Evolutionary conservation across 345 rosid species (phyloP).

Genomic region (Gossypium bickii): DNA sequence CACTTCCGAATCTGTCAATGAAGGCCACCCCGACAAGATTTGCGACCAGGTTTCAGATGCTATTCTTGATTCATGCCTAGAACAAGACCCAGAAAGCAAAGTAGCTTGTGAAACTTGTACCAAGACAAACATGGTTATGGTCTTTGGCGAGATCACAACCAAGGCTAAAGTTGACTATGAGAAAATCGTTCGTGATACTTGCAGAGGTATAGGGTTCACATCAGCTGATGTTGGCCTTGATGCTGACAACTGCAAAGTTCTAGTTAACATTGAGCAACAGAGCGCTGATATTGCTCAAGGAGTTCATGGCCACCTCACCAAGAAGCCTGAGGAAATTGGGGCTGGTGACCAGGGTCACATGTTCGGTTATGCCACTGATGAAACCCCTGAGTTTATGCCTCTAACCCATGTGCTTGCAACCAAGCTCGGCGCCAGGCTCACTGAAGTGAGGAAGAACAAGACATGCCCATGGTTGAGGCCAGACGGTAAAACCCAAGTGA

Average conservation of each 20-base stretch:
- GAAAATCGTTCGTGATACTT: constrained; percentile 70
- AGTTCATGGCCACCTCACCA: constrained; percentile 73
- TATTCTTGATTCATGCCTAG: constrained; percentile 77
- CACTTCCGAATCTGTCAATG: constrained; percentile 81
- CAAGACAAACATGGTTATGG: constrained; percentile 86
- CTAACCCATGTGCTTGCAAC: constrained; percentile 77
- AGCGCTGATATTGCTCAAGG: constrained; percentile 85
- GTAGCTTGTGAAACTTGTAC: constrained; percentile 84
- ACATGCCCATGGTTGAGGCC: constrained; percentile 79
- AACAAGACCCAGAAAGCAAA: constrained; percentile 81
- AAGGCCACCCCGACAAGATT: constrained; percentile 81
- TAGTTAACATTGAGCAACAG: constrained; percentile 75
- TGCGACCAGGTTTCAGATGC: constrained; percentile 85
- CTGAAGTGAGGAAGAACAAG: constrained; percentile 79
- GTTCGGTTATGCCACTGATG: constrained; percentile 82
- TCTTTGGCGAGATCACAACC: constrained; percentile 78
- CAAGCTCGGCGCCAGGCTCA: constrained; percentile 77
- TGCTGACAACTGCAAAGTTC: constrained; percentile 67
- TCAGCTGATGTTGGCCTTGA: constrained; percentile 77
- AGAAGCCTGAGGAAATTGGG: constrained; percentile 81
- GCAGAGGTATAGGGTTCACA: constrained; percentile 66
- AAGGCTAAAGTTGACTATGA: constrained; percentile 65
- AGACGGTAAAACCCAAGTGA: constrained; percentile 81
- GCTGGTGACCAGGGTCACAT: constrained; percentile 87
- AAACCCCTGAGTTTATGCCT: constrained; percentile 74